These are phyloP conservation scores for Pichia insulana DNA, from an alignment of 805 yeast species.

Conservation along the genomic window DNA sequence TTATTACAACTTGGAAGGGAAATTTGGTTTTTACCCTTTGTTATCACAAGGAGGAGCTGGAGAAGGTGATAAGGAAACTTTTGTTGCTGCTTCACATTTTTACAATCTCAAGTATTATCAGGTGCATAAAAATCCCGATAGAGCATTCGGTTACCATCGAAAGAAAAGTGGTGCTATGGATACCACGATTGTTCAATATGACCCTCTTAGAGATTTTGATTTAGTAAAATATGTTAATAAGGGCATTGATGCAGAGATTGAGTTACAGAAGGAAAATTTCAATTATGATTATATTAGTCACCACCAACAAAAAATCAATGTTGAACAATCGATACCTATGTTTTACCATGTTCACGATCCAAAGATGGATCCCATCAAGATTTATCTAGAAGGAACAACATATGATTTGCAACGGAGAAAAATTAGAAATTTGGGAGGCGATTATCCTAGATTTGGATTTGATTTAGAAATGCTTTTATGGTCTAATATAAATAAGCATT, in stretches of 20 bases:
- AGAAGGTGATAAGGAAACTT: constrained; percentile 55
- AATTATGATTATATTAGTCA: too few species aligned
- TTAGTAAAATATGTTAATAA: constrained; percentile 19
- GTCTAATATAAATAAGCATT: constrained; percentile 44
- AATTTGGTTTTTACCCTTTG: constrained; percentile 45
- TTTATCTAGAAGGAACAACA: constrained; percentile 35
- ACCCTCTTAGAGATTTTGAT: constrained; percentile 54
- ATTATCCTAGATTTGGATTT: constrained; percentile 44
- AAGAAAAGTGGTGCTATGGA: constrained; percentile 45
- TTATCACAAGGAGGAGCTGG: constrained; percentile 42
- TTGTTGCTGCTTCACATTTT: constrained; percentile 48
- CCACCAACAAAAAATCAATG: too few species aligned
- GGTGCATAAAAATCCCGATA: constrained; percentile 35
- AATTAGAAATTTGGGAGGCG: constrained; percentile 51
- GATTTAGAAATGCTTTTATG: constrained; percentile 55
- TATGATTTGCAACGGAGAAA: constrained; percentile 31
- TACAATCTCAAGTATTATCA: constrained; percentile 50
- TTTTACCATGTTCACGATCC: constrained; percentile 65
- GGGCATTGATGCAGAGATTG: constrained; percentile 9
- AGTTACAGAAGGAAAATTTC: too few species aligned
- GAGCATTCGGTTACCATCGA: constrained; percentile 43
- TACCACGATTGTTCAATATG: constrained; percentile 35
- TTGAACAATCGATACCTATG: constrained; percentile 28
- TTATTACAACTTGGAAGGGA: constrained; percentile 56
- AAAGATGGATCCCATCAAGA: constrained; percentile 52